These are phyloP conservation scores for Oemleria cerasiformis DNA, from an alignment of 306 rosid genomes.

Conservation along the genomic window DNA sequence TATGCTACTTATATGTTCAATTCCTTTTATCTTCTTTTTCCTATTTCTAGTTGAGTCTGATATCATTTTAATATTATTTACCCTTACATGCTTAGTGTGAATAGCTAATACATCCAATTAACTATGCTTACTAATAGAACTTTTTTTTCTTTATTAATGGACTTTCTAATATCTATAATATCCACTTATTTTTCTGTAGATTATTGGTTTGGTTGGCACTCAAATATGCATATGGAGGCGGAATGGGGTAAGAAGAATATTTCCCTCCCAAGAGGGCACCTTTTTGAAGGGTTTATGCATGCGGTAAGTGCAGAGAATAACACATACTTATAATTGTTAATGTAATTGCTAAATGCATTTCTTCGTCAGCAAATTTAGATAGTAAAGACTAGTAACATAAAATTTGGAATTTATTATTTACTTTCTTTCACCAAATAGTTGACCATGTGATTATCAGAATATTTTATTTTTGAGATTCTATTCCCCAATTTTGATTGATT, in stretches of 20 bases:
- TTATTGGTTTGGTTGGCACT: constrained; percentile 74
- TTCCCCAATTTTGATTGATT: background rate
- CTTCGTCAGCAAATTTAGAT: too few species aligned
- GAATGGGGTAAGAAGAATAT: constrained; percentile 64
- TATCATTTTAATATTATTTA: background rate
- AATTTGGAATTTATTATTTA: too few species aligned
- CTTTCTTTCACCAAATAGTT: too few species aligned
- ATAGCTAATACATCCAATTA: background rate
- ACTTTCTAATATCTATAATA: constrained; percentile 20
- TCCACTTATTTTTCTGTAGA: constrained; percentile 36
- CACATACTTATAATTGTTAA: too few species aligned
- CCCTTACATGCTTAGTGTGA: background rate
- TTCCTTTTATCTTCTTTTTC: background rate
- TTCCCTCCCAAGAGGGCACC: constrained; percentile 62
- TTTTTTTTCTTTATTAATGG: background rate
- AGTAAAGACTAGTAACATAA: too few species aligned
- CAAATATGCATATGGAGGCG: constrained; percentile 82
- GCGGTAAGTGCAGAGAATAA: too few species aligned
- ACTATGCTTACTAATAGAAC: background rate
- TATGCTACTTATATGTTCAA: background rate
- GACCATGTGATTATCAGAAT: constrained; percentile 13
- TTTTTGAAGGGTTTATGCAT: constrained; percentile 52
- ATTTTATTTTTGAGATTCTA: background rate
- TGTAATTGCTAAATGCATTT: too few species aligned
- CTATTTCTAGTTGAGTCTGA: background rate